Conservation (phyloP, 257 asterid genomes). For the Craterostigma plantagineum region DNA sequence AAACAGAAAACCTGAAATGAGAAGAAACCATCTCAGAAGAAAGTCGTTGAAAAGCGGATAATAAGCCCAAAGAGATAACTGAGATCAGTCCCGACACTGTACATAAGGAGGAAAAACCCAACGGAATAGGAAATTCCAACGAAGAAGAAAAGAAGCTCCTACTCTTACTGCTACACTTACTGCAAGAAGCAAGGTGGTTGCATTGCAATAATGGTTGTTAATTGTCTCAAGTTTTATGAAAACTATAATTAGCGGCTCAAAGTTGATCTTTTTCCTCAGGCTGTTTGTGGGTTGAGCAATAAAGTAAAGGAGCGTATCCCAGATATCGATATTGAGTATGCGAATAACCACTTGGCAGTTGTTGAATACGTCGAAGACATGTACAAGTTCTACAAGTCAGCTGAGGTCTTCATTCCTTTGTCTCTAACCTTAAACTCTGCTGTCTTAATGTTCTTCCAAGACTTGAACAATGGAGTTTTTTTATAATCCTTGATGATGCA, state of each 20-base stretch:
- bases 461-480: not conserved
- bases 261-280: constrained; percentile 19
- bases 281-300: constrained; percentile 48
- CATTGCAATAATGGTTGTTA: not conserved
- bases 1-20: constrained; percentile 14
- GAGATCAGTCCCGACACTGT: constrained; percentile 40
- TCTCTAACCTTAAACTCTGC: not conserved
- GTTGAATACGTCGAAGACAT: constrained; percentile 81
- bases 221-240: not conserved
- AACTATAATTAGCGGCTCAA: not conserved
- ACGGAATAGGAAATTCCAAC: constrained; percentile 8
- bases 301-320: constrained; percentile 25
- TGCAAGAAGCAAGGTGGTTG: constrained; percentile 76
- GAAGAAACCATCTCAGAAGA: constrained; percentile 28
- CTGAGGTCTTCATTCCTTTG: constrained; percentile 27
- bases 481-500: constrained; percentile 9
- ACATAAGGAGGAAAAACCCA: constrained; percentile 8
- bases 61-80: constrained; percentile 42
- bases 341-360: constrained; percentile 56
- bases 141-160: constrained; percentile 36
- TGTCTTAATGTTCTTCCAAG: not conserved
- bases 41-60: constrained; percentile 16
- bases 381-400: constrained; percentile 62
- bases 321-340: constrained; percentile 72
- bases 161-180: constrained; percentile 74